A percentile compares a stretch with the other conserved stretches of the same genome.
Conservation (phyloP, 169 alveolate genomes). For the Cryptosporidium ryanae region DNA sequence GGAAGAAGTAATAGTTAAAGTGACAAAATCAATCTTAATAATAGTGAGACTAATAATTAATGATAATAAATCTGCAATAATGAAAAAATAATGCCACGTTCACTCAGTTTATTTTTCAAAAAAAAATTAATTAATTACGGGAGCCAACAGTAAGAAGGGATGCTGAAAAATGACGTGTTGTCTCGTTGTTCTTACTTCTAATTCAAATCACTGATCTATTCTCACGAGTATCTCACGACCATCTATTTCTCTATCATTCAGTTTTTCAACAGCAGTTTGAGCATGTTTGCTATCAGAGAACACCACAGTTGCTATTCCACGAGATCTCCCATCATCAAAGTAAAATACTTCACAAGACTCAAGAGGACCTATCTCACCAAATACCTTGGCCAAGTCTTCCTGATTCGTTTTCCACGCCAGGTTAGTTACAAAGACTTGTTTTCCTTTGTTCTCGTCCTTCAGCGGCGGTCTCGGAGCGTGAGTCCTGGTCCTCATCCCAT, state of each 20-base stretch:
- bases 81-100: too few relatives aligned
- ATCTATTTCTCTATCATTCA: constrained; percentile 71
- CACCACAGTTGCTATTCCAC: constrained; percentile 72
- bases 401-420: constrained; percentile 73
- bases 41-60: too few relatives aligned
- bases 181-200: constrained; percentile 8
- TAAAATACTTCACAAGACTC: constrained; percentile 73
- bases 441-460: constrained; percentile 59
- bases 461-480: constrained; percentile 74
- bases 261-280: constrained; percentile 63
- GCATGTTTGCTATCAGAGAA: constrained; percentile 60
- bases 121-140: neutral
- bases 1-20: too few relatives aligned
- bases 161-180: neutral
- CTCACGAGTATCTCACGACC: constrained; percentile 74
- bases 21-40: too few relatives aligned
- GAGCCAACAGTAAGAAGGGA: neutral
- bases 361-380: constrained; percentile 70
- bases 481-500: constrained; percentile 62
- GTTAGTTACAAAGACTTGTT: constrained; percentile 64
- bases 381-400: constrained; percentile 68
- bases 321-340: constrained; percentile 69
- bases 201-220: constrained; percentile 42
- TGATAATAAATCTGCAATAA: too few relatives aligned
- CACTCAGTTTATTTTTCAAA: neutral